Evolutionary conservation across 2,329 filamentous ascomycete genomes (phyloP).

Genomic region (Talaromyces islandicus): DNA sequence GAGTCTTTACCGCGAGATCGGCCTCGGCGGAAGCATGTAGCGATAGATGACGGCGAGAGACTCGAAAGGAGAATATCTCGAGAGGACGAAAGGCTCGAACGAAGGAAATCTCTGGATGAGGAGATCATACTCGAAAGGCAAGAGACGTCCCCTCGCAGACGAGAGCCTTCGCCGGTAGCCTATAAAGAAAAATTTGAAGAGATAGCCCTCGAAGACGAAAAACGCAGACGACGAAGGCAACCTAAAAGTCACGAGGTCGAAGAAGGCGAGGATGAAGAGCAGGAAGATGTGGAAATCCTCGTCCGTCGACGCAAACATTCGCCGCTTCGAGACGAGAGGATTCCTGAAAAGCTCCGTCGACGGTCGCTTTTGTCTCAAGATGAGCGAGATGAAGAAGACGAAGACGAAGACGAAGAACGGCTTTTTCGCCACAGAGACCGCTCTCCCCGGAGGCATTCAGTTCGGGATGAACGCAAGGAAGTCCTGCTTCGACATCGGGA

Average conservation of each 20-base stretch:
- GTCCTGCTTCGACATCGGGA: slow-evolving; percentile 5
- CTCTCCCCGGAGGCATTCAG: neutral
- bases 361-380: slow-evolving; percentile 8
- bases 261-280: neutral
- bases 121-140: slow-evolving; percentile 30
- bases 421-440: slow-evolving; percentile 3
- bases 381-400: slow-evolving; percentile 2
- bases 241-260: slow-evolving; percentile 8
- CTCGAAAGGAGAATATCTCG: neutral
- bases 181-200: neutral
- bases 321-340: neutral
- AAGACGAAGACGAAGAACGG: slow-evolving; percentile 1
- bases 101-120: neutral
- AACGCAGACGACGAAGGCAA: neutral
- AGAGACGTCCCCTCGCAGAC: slow-evolving; percentile 14
- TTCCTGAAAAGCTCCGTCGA: slow-evolving; percentile 1
- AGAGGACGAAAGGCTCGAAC: slow-evolving; percentile 7
- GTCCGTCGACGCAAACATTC: neutral
- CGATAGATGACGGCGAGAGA: slow-evolving; percentile 17
- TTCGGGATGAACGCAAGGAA: slow-evolving; percentile 8
- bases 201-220: slow-evolving; percentile 9
- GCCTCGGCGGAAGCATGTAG: slow-evolving; percentile 14
- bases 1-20: slow-evolving; percentile 3
- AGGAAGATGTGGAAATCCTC: neutral
- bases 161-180: slow-evolving; percentile 16